Evolutionary conservation across 169 alveolate genomes (phyloP), one percentile per base, ranked within the genome.

Genomic region (Plasmodium gallinaceum): DNA sequence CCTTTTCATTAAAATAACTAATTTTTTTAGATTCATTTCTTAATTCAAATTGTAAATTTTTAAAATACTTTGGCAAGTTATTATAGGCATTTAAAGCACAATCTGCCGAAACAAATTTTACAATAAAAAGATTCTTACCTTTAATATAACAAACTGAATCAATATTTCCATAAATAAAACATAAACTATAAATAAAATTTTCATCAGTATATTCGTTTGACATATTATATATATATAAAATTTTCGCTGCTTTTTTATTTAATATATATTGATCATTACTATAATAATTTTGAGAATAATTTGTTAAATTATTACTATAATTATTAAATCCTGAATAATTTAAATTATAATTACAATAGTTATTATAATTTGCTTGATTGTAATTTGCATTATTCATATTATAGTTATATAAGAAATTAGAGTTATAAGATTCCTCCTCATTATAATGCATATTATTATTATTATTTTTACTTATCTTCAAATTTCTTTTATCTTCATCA

Each of bases 1-100:
- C 85, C 64, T 54, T 83, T 12, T 83, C 91, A 69, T 69, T 83
- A 83, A 52, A 83, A 45, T 66, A 83, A 54, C 74, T 68, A 54
- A 83, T 83, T 83, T 83, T 83, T 48, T 72, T 83, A 2, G 91
- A 83, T 37, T 83, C 91, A 46, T 83, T 83, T 54, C 91, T 22
- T 18, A 83, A 43, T 26, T 83, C 91, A 37, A 57, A 51, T 14
- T 83, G 80, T 20, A 69, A 42, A 54, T 68, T 43, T 54, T 83
- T 83, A 68, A 83, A 83, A 46, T 83, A 66, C 10, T 24, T 66
- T 14, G 91, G 91, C 51, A 83, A 61, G 24, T 83, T 37, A n/a
- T 83, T 83, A 51, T 68, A 83, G 0, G 85, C 91, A 54, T 62
- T 68, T 7, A 83, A 42, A 26, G 91, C 91, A 83, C 74, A 9